Percentiles rank a stretch among this genome's conserved stretches.
phyloP scores from a whole-genome alignment of 163 green algal species.

The Scenedesmus sp. region DNA sequence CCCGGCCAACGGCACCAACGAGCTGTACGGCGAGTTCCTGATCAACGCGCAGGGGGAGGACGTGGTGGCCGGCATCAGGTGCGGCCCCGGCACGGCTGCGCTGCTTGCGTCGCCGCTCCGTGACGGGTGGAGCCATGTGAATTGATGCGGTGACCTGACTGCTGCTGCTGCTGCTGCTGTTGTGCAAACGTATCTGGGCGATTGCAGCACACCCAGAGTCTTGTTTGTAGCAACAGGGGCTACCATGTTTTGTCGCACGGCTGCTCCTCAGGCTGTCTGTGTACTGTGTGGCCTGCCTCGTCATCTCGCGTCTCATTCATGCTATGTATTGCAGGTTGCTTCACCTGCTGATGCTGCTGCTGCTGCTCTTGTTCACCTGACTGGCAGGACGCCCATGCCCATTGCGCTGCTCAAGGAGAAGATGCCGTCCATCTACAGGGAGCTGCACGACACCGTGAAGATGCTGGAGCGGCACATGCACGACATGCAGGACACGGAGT shows the following conservation, averaged over 20 bases:
- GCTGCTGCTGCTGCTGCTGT: not conserved
- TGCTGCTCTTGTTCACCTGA: not conserved
- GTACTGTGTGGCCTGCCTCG: no score
- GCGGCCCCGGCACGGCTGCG: not conserved
- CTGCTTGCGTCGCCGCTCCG: no score
- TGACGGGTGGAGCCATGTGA: no score
- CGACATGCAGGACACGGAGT: constrained; percentile 96
- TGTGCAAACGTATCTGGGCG: no score
- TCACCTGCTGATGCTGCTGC: no score
- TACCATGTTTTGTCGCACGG: no score
- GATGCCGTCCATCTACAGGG: constrained; percentile 82
- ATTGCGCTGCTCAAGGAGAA: constrained; percentile 75
- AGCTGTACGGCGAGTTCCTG: constrained; percentile 91
- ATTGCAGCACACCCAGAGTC: no score
- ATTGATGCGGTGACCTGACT: no score
- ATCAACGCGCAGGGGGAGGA: constrained; percentile 93
- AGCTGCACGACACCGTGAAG: constrained; percentile 83
- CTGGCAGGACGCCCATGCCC: constrained; percentile 85
- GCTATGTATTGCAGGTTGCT: no score
- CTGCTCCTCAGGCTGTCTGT: no score
- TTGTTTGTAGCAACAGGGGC: no score
- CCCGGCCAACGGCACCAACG: constrained; percentile 82
- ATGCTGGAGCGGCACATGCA: constrained; percentile 81
- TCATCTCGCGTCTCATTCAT: no score
- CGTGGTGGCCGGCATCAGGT: constrained; percentile 83